Percentiles rank a stretch among this genome's conserved stretches.
Evolutionary conservation across 257 asterid genomes (phyloP).

Genomic region (Solanum dulcamara): DNA sequence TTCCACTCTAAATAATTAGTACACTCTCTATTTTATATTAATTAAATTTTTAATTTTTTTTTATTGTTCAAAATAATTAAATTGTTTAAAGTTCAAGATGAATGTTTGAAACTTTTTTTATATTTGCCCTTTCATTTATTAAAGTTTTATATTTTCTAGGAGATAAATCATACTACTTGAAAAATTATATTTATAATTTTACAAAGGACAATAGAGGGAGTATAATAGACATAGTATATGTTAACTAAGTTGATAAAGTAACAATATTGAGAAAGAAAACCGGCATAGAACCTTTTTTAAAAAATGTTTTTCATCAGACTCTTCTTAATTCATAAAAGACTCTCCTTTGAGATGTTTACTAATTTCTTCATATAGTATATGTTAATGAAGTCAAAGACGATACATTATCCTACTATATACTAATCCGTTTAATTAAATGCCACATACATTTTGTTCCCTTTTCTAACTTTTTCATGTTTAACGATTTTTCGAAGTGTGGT

Average conservation of each 20-base stretch:
- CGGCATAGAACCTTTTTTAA: background rate
- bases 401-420: background rate
- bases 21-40: no score
- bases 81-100: no score
- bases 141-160: no score
- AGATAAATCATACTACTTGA: no score
- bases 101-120: no score
- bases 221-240: background rate
- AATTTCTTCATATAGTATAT: background rate
- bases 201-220: no score
- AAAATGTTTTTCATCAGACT: background rate
- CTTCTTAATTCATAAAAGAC: background rate
- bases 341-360: background rate
- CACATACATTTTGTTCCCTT: background rate
- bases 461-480: background rate
- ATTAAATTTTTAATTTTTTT: no score
- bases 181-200: no score
- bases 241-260: background rate
- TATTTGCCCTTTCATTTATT: no score
- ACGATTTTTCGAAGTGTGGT: background rate
- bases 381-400: background rate
- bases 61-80: no score
- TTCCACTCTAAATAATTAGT: background rate
- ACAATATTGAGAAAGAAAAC: background rate
- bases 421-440: background rate